Evolutionary conservation across 495 filamentous ascomycete species (phyloP).

Genomic region (Penicillium daleae): DNA sequence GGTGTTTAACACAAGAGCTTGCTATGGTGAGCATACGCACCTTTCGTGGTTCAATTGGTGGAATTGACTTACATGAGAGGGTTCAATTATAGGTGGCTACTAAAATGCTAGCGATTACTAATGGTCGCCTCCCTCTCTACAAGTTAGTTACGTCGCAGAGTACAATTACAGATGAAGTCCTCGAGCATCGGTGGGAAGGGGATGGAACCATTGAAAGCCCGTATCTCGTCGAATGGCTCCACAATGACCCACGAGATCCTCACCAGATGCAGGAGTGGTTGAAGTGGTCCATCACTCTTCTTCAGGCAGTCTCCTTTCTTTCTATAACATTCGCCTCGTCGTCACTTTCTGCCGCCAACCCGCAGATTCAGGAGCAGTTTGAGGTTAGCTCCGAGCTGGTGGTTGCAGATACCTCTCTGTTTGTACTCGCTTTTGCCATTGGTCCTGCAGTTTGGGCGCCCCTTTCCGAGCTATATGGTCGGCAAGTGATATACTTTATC

Average conservation of each 20-base stretch:
- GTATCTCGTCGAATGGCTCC: conserved; percentile 67
- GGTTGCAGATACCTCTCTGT: conserved; percentile 47
- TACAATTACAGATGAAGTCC: conserved; percentile 45
- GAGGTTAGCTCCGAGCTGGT: conserved; percentile 39
- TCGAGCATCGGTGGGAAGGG: conserved; percentile 57
- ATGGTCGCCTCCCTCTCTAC: neutral
- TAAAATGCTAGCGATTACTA: too few relatives aligned
- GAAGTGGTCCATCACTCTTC: conserved; percentile 63
- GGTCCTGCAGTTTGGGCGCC: conserved; percentile 61
- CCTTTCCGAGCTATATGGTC: conserved; percentile 72
- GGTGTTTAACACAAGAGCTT: neutral
- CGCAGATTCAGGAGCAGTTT: conserved; percentile 55
- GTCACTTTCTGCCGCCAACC: conserved; percentile 64
- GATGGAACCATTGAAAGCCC: conserved; percentile 63
- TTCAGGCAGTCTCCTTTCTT: conserved; percentile 62
- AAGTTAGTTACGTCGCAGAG: neutral
- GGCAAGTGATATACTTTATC: conserved; percentile 46
- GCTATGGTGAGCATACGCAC: neutral
- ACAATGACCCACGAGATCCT: conserved; percentile 62
- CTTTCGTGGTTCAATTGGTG: neutral
- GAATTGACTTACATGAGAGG: neutral
- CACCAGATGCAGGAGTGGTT: conserved; percentile 53
- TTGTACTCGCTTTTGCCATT: conserved; percentile 49
- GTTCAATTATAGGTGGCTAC: neutral
- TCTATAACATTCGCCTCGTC: conserved; percentile 68